A percentile compares a stretch with the other conserved stretches of the same genome.
Evolutionary conservation across 176 grass and related monocot genomes (phyloP).

Genomic region (Neostapfia colusana): DNA sequence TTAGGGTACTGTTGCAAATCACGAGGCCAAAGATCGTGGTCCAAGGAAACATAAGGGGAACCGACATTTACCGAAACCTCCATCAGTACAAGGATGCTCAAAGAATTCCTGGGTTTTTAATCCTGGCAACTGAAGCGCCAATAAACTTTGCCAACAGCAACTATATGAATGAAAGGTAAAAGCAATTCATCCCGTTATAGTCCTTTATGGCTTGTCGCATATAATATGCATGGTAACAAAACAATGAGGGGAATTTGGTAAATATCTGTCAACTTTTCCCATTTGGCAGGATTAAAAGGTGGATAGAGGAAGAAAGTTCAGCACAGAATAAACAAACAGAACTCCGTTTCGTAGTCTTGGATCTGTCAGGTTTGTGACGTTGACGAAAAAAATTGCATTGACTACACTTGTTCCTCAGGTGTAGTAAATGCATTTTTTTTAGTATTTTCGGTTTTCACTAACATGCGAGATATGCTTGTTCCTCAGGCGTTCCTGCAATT

Average conservation of each 20-base stretch:
- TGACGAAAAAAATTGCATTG: not conserved
- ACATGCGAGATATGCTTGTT: not conserved
- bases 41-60: slow-evolving; percentile 79
- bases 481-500: slow-evolving; percentile 63
- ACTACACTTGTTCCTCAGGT: no score
- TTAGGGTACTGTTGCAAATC: slow-evolving; percentile 79
- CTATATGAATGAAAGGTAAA: slow-evolving; percentile 89
- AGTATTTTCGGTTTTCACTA: not conserved
- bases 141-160: slow-evolving; percentile 96
- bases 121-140: slow-evolving; percentile 80
- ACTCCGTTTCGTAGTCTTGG: slow-evolving; percentile 66
- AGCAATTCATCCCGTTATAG: not conserved
- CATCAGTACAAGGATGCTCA: slow-evolving; percentile 85
- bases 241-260: not conserved
- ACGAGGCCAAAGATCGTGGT: slow-evolving; percentile 78
- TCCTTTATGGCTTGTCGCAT: not conserved
- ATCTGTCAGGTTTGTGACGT: slow-evolving; percentile 65
- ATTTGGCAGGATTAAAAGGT: slow-evolving; percentile 76
- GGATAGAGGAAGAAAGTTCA: slow-evolving; percentile 73
- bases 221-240: not conserved
- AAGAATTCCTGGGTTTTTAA: slow-evolving; percentile 83
- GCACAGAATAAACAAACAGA: slow-evolving; percentile 44
- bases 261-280: not conserved
- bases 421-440: no score
- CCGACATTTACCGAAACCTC: slow-evolving; percentile 79